These are phyloP conservation scores for Boletus subcaerulescens DNA, from an alignment of 768 basidiomycete genomes.

Conservation along the genomic window DNA sequence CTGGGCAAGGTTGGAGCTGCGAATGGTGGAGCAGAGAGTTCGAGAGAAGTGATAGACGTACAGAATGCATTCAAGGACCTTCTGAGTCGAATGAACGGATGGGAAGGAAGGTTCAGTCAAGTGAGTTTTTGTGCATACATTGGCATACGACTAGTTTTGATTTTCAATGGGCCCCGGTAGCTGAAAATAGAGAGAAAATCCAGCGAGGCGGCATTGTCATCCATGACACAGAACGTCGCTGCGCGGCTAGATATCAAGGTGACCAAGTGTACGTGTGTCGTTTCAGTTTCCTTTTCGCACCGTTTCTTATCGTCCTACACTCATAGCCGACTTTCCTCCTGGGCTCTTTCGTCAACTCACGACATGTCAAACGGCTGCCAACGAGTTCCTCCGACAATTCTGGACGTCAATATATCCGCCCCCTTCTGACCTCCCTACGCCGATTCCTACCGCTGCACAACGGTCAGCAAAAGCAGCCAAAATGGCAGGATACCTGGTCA, in stretches of 20 bases:
- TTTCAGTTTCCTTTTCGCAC: background rate
- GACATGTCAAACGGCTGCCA: slow-evolving; percentile 88
- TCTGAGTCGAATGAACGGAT: slow-evolving; percentile 47
- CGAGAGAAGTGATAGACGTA: slow-evolving; percentile 41
- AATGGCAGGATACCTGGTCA: slow-evolving; percentile 81
- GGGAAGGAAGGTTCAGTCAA: slow-evolving; percentile 56
- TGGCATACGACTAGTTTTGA: too few relatives aligned
- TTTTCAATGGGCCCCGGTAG: slow-evolving; percentile 30
- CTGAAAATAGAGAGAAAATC: slow-evolving; percentile 66
- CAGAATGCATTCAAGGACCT: slow-evolving; percentile 46
- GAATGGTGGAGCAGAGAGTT: background rate
- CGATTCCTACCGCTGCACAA: slow-evolving; percentile 59
- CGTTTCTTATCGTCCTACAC: background rate
- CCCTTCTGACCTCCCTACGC: slow-evolving; percentile 50
- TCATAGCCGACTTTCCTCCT: slow-evolving; percentile 74
- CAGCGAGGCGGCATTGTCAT: slow-evolving; percentile 61
- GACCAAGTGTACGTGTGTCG: slow-evolving; percentile 52
- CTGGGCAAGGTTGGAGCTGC: slow-evolving; percentile 31
- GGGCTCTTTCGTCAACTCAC: slow-evolving; percentile 78
- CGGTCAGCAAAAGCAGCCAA: slow-evolving; percentile 76
- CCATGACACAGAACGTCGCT: slow-evolving; percentile 57
- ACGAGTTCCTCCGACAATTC: slow-evolving; percentile 95
- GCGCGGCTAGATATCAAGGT: slow-evolving; percentile 64
- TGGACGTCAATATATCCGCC: slow-evolving; percentile 88
- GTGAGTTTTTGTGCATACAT: slow-evolving; percentile 33